Conservation (phyloP, 1,284 basidiomycete genomes). For the Pterula multifida region DNA sequence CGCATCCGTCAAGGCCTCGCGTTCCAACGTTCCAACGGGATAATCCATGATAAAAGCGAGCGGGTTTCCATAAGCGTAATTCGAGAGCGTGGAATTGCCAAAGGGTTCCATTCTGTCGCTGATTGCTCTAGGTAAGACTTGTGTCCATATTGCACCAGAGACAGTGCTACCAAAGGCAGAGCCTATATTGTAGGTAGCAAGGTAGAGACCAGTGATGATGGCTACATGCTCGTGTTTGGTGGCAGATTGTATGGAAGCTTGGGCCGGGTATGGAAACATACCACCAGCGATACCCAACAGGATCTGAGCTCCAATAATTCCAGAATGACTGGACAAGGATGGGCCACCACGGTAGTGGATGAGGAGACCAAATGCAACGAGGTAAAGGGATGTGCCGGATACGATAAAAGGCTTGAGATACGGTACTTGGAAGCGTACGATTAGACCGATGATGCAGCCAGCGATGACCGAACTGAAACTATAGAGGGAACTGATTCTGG, state of each 20-base stretch:
- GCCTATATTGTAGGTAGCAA: slow-evolving; percentile 24
- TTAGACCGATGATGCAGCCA: slow-evolving; percentile 21
- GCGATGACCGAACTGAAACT: slow-evolving; percentile 23
- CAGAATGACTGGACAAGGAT: slow-evolving; percentile 13
- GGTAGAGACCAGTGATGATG: slow-evolving; percentile 23
- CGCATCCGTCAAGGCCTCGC: slow-evolving; percentile 14
- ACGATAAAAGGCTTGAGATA: slow-evolving; percentile 22
- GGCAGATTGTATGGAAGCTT: slow-evolving; percentile 22
- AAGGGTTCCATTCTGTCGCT: slow-evolving; percentile 9
- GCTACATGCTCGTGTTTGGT: slow-evolving; percentile 26
- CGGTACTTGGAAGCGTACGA: slow-evolving; percentile 19
- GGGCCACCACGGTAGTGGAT: slow-evolving; percentile 24
- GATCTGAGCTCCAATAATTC: slow-evolving; percentile 24
- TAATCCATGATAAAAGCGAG: slow-evolving; percentile 17
- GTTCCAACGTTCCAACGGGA: slow-evolving; percentile 19
- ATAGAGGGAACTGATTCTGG: slow-evolving; percentile 24
- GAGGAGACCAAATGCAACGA: slow-evolving; percentile 25
- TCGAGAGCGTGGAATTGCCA: slow-evolving; percentile 14
- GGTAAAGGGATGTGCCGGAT: slow-evolving; percentile 18
- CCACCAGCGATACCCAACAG: slow-evolving; percentile 25
- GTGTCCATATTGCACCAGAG: slow-evolving; percentile 27
- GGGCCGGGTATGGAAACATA: slow-evolving; percentile 25
- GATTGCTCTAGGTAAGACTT: slow-evolving; percentile 19
- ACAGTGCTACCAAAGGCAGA: slow-evolving; percentile 23
- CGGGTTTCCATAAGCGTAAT: slow-evolving; percentile 19